Evolutionary conservation across 2,329 filamentous ascomycete genomes (phyloP), one percentile per base, ranked within the genome.

Genomic region (Penicillium sp.): DNA sequence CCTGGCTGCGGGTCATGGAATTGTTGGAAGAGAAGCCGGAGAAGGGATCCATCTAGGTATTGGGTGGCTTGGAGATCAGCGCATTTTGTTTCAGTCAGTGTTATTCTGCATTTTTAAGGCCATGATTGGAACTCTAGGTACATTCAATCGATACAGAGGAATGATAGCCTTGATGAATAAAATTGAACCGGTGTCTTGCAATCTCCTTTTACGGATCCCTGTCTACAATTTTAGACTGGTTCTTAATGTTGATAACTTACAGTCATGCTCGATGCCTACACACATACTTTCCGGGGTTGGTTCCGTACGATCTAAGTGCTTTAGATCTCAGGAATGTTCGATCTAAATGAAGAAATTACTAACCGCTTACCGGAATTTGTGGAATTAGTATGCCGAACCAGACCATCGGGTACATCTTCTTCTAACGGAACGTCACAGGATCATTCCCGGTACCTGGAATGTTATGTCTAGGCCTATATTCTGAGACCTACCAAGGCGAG

Each of bases 1-100:
- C 65, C 11, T 67, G 65, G 65, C 50, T 49, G 34, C 53, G 50
- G 31, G 38, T 66, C 9, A 27, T 65, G 50, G 45, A 58, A 15
- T 53, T 47, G 15, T 27, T 66, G 29, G 55, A 52, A 15, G 21
- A 31, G 27, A 56, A 54, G 34, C 2, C 1, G 2, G 44, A 53
- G 34, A 59, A 60, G 34, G 19, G 11, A 38, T 29, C 33, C 25
- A 25, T 21, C 11, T 45, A 53, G 29, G 27, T 15, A 7, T 47
- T 10, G 19, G 11, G 23, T 16, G 39, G 31, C 39, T 23, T 44
- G 29, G 36, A 25, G 13, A 21, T 48, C 45, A 48, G 31, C 45
- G 5, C 31, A 36, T 48, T 36, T 48, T 48, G 31, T 34, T 34
- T 48, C 45, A 48, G 21, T 36, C 21, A 25, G 7, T 19, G 21